Conservation (phyloP, 371 early-diverging fungal species). For the Mucor saturninus region DNA sequence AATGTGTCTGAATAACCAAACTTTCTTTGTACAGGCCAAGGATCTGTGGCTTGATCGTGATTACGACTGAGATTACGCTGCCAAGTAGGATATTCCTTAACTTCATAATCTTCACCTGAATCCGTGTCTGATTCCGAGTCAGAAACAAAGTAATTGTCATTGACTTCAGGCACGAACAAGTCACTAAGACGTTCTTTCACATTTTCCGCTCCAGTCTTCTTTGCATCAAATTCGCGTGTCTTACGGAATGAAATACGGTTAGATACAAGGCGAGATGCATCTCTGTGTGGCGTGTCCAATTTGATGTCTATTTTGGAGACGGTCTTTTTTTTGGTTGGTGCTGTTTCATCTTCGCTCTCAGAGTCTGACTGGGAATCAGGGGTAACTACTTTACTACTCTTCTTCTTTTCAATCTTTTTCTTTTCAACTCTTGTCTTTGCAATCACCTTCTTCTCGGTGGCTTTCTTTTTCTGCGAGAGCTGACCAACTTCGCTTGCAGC, state of each 20-base stretch:
- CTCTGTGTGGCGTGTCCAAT: neutral
- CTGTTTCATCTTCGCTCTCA: conserved; percentile 6
- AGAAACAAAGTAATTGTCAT: conserved; percentile 23
- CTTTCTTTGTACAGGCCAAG: conserved; percentile 21
- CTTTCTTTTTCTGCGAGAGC: too few species aligned
- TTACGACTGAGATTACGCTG: conserved; percentile 13
- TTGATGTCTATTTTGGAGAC: neutral
- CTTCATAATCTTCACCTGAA: conserved; percentile 23
- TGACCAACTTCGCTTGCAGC: too few species aligned
- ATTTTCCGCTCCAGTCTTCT: neutral
- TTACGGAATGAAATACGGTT: conserved; percentile 21
- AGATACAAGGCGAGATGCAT: neutral
- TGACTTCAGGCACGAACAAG: conserved; percentile 19
- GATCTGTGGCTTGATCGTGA: neutral
- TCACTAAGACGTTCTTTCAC: neutral
- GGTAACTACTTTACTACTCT: too few species aligned
- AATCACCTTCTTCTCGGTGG: too few species aligned
- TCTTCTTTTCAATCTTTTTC: too few species aligned
- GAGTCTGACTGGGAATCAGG: conserved; percentile 13
- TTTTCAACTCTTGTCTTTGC: too few species aligned
- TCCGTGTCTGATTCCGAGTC: conserved; percentile 33
- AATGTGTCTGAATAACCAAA: conserved; percentile 29
- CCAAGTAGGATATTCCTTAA: conserved; percentile 14
- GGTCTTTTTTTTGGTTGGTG: neutral
- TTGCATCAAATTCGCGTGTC: neutral